These are phyloP conservation scores for Lasiodiplodia citricola DNA, from an alignment of 2,329 filamentous ascomycete genomes.

Conservation along the genomic window DNA sequence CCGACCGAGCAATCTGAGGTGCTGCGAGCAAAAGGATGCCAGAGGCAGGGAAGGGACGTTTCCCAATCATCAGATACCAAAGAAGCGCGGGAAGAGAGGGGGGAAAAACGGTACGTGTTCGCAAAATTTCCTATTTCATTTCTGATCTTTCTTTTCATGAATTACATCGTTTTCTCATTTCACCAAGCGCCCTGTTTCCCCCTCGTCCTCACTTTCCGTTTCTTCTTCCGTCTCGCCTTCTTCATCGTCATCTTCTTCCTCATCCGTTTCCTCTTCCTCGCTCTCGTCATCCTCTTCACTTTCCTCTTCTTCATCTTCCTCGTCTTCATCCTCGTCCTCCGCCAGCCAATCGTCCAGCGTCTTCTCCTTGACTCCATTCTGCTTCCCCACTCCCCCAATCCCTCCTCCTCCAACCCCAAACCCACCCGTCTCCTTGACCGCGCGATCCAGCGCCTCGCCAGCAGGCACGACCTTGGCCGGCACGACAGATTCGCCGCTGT, in stretches of 20 bases:
- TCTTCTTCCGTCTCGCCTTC: constrained; percentile 52
- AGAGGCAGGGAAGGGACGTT: background rate
- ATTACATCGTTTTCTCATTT: constrained; percentile 31
- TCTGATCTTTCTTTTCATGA: background rate
- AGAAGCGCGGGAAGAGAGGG: background rate
- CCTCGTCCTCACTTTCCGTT: constrained; percentile 54
- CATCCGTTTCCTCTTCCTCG: constrained; percentile 42
- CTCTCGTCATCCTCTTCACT: constrained; percentile 55
- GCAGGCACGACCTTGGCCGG: constrained; percentile 57
- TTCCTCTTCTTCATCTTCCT: constrained; percentile 54
- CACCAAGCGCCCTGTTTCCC: constrained; percentile 45
- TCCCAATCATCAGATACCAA: background rate
- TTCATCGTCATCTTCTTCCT: constrained; percentile 60
- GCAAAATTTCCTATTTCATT: background rate
- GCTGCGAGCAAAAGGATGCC: background rate
- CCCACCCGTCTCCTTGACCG: constrained; percentile 44
- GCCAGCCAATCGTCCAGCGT: constrained; percentile 92
- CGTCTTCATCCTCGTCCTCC: constrained; percentile 67
- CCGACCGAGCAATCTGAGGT: background rate
- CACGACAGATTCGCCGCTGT: constrained; percentile 27
- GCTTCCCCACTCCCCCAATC: constrained; percentile 49
- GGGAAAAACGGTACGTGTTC: background rate
- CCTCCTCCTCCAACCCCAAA: constrained; percentile 31
- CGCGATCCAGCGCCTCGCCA: constrained; percentile 67
- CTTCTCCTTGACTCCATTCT: constrained; percentile 70